These are phyloP conservation scores for Aureobasidium lini DNA, from an alignment of 2,329 filamentous ascomycete genomes.

Conservation along the genomic window DNA sequence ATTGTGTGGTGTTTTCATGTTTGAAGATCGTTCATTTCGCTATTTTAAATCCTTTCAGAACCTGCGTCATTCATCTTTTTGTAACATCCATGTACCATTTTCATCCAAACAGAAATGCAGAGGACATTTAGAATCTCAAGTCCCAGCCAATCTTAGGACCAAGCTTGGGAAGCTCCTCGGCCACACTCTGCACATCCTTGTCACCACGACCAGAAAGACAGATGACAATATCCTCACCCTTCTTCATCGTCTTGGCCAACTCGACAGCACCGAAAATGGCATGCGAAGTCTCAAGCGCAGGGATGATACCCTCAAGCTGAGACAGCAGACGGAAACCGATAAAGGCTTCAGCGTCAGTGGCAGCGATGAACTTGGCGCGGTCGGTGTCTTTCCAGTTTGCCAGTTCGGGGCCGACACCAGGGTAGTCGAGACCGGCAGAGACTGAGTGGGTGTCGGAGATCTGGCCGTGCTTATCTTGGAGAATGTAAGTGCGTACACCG, in stretches of 20 bases:
- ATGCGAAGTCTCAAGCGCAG: constrained; percentile 87
- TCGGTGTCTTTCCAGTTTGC: constrained; percentile 85
- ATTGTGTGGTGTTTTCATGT: too few relatives aligned
- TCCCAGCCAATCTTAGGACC: constrained; percentile 81
- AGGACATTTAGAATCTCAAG: constrained; percentile 39
- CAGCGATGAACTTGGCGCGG: constrained; percentile 80
- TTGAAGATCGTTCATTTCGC: too few relatives aligned
- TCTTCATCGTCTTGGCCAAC: constrained; percentile 84
- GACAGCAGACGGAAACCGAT: constrained; percentile 76
- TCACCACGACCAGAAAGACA: constrained; percentile 90
- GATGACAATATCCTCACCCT: constrained; percentile 85
- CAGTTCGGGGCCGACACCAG: constrained; percentile 90
- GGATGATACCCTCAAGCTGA: constrained; percentile 92
- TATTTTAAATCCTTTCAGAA: too few relatives aligned
- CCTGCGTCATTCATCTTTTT: too few relatives aligned
- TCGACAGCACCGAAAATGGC: constrained; percentile 84
- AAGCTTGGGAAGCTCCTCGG: constrained; percentile 81
- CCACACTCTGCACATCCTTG: constrained; percentile 98
- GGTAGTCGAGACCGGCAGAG: constrained; percentile 93
- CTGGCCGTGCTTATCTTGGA: constrained; percentile 88
- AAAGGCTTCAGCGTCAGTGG: constrained; percentile 87
- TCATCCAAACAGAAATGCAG: background rate
- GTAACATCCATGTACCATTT: background rate
- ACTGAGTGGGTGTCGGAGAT: constrained; percentile 94
- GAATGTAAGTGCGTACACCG: constrained; percentile 89